A percentile compares a stretch with the other conserved stretches of the same genome.
phyloP scores from a whole-genome alignment of 139 green algal genomes.

The Chlamydomonas sphaeroides region DNA sequence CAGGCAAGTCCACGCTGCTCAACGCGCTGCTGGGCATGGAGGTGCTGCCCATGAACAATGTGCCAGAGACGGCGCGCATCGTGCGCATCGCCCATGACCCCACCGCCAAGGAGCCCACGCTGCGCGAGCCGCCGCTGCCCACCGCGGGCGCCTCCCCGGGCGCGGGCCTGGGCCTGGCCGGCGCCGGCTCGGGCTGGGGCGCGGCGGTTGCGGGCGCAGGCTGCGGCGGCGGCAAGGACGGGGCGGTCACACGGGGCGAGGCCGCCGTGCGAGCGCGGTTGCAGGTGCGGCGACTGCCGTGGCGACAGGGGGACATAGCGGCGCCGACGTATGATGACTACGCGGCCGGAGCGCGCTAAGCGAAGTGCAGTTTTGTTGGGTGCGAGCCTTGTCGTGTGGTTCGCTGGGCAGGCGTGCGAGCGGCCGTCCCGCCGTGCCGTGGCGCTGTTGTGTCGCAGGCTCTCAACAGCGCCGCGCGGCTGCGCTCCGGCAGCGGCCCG shows the following conservation, averaged over 20 bases:
- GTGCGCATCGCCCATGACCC: constrained; percentile 55
- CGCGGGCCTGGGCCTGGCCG: background rate
- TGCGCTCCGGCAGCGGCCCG: too few species aligned
- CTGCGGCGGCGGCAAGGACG: too few species aligned
- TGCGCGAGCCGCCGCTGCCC: background rate
- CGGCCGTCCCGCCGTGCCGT: too few species aligned
- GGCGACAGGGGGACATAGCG: too few species aligned
- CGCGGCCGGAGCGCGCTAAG: too few species aligned
- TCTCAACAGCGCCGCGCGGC: too few species aligned
- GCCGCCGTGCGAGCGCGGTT: constrained; percentile 52
- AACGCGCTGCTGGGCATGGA: constrained; percentile 68
- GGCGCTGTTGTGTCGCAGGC: too few species aligned
- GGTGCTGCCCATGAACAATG: constrained; percentile 77
- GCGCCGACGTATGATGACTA: background rate
- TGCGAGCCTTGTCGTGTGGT: too few species aligned
- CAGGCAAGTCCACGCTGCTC: constrained; percentile 83
- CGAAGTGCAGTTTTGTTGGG: too few species aligned
- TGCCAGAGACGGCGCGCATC: constrained; percentile 73
- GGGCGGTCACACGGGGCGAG: constrained; percentile 7
- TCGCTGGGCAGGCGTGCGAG: too few species aligned
- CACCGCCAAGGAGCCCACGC: constrained; percentile 3
- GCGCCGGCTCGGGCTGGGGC: too few species aligned
- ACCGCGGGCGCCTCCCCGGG: background rate
- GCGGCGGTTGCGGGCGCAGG: too few species aligned
- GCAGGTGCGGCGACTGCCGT: background rate